These are phyloP conservation scores for Backusella liffmaniae DNA, from an alignment of 192 early-diverging fungal species.

Conservation along the genomic window DNA sequence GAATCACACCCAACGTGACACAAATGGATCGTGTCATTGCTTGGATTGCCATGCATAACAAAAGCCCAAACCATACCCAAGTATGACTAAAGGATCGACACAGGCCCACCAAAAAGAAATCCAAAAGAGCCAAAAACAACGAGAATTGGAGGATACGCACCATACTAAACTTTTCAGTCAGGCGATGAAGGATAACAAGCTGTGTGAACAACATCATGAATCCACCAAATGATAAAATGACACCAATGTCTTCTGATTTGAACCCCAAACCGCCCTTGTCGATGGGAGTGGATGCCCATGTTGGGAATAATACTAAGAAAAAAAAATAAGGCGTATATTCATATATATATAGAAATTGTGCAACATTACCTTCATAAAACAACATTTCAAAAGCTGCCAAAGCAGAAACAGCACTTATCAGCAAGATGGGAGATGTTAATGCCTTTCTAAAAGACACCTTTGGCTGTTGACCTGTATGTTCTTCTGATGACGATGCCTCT, in stretches of 20 bases:
- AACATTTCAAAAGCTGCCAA: conserved; percentile 15
- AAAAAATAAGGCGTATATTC: background rate
- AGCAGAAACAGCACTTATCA: conserved; percentile 11
- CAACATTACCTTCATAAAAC: conserved; percentile 23
- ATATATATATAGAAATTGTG: background rate
- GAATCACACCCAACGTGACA: conserved; percentile 43
- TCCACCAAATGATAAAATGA: conserved; percentile 42
- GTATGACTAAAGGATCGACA: background rate
- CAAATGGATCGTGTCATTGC: conserved; percentile 30
- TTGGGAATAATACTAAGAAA: conserved; percentile 23
- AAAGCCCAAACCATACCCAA: conserved; percentile 32
- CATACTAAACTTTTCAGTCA: conserved; percentile 45
- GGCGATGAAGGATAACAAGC: conserved; percentile 42
- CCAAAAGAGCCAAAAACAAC: background rate
- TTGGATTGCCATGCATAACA: conserved; percentile 16
- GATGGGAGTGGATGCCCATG: conserved; percentile 23
- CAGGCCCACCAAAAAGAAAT: conserved; percentile 15
- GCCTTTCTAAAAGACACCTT: conserved; percentile 9
- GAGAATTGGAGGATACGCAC: conserved; percentile 41
- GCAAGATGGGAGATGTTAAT: conserved; percentile 20
- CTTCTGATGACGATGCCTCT: background rate
- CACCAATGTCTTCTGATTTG: conserved; percentile 45
- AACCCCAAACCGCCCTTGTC: conserved; percentile 52
- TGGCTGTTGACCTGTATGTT: no score
- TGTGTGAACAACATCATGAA: conserved; percentile 46